phyloP scores from a whole-genome alignment of 768 basidiomycete genomes.

The Tricholoma hemisulphureum region DNA sequence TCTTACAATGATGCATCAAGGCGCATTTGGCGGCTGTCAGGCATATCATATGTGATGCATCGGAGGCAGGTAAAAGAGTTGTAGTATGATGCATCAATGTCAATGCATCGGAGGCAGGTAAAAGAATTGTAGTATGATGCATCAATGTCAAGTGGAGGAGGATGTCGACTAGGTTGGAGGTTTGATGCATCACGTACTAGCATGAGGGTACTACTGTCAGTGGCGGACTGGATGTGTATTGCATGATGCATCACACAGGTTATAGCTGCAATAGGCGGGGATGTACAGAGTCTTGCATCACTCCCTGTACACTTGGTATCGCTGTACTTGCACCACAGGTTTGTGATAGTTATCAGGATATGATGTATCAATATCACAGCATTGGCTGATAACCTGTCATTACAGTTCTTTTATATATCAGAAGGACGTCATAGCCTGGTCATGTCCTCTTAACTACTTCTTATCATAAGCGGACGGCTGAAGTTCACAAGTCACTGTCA shows the following conservation, averaged over 20 bases:
- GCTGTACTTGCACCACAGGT: too few relatives aligned
- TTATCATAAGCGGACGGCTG: too few relatives aligned
- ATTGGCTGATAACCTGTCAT: too few relatives aligned
- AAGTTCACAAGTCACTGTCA: too few relatives aligned
- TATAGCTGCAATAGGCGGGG: neutral
- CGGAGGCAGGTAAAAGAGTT: neutral
- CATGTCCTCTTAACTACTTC: too few relatives aligned
- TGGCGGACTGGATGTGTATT: neutral
- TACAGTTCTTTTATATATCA: too few relatives aligned
- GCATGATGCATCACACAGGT: neutral
- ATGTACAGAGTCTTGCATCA: neutral
- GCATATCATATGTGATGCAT: neutral
- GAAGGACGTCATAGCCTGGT: too few relatives aligned
- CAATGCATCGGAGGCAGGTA: too few relatives aligned
- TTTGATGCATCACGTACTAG: conserved; percentile 1
- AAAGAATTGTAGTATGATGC: too few relatives aligned
- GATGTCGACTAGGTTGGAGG: neutral
- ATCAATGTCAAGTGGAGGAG: neutral
- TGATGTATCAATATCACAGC: neutral
- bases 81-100: too few relatives aligned
- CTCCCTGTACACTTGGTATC: too few relatives aligned
- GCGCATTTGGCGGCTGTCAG: neutral
- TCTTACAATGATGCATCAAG: neutral
- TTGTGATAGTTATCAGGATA: neutral
- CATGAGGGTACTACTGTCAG: neutral